phyloP scores from a whole-genome alignment of 1,284 basidiomycete genomes.

The Mycosarcoma mackinlayi region DNA sequence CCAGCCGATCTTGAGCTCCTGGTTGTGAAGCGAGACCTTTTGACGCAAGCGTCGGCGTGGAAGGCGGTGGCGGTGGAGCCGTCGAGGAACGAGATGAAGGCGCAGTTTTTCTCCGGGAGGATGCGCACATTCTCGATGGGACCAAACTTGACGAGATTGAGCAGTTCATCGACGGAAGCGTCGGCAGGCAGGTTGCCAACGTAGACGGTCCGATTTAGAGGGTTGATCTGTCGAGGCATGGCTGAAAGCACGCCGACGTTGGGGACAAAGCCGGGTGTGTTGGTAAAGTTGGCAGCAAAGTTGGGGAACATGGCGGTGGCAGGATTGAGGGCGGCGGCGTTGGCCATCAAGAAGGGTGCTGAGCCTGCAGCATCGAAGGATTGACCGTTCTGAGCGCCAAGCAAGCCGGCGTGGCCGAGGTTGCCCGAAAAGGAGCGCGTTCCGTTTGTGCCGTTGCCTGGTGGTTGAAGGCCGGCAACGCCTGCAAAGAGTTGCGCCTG shows the following conservation, averaged over 20 bases:
- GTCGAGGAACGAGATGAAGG: constrained; percentile 81
- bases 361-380: constrained; percentile 27
- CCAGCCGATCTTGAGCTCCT: constrained; percentile 69
- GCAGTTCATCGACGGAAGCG: constrained; percentile 94
- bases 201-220: constrained; percentile 83
- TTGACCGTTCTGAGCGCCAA: constrained; percentile 24
- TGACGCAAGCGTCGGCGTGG: constrained; percentile 66
- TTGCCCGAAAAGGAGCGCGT: constrained; percentile 53
- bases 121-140: constrained; percentile 94
- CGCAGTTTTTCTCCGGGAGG: constrained; percentile 96
- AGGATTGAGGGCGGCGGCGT: constrained; percentile 24
- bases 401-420: constrained; percentile 32
- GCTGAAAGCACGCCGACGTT: constrained; percentile 31
- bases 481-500: constrained; percentile 29
- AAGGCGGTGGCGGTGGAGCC: constrained; percentile 63
- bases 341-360: constrained; percentile 33
- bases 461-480: constrained; percentile 35
- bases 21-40: constrained; percentile 64
- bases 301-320: constrained; percentile 32
- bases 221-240: constrained; percentile 42
- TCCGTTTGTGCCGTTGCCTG: constrained; percentile 48
- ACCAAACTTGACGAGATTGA: constrained; percentile 97
- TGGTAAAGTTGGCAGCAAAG: constrained; percentile 40
- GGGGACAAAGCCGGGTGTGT: constrained; percentile 30
- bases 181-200: constrained; percentile 96